phyloP scores from a whole-genome alignment of 2,329 filamentous ascomycete genomes.

The Thyridium curvatum region DNA sequence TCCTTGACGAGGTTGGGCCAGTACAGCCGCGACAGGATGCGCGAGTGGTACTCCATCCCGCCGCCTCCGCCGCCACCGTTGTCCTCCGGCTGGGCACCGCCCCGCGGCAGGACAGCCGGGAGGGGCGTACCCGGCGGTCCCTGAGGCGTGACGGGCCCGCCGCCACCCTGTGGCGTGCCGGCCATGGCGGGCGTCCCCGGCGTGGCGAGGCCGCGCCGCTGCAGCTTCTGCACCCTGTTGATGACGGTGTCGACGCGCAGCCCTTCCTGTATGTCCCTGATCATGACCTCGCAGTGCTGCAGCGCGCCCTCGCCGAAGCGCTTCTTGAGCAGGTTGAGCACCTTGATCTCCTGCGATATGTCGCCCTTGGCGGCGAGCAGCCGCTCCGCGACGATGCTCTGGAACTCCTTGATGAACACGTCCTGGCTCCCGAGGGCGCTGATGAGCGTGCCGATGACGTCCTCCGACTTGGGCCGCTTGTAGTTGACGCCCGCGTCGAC shows the following conservation, averaged over 20 bases:
- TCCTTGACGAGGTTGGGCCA: slow-evolving; percentile 80
- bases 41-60: slow-evolving; percentile 56
- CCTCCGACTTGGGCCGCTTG: slow-evolving; percentile 79
- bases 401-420: slow-evolving; percentile 89
- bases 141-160: not conserved
- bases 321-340: slow-evolving; percentile 80
- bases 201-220: slow-evolving; percentile 10
- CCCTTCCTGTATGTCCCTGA: slow-evolving; percentile 86
- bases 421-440: slow-evolving; percentile 84
- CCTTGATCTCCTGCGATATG: slow-evolving; percentile 61
- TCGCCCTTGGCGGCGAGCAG: slow-evolving; percentile 61
- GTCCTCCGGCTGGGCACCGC: not conserved
- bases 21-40: slow-evolving; percentile 86
- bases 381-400: slow-evolving; percentile 80
- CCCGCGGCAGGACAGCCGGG: not conserved
- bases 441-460: slow-evolving; percentile 85
- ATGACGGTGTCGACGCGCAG: slow-evolving; percentile 65
- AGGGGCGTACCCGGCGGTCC: not conserved
- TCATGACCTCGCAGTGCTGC: slow-evolving; percentile 95
- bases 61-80: slow-evolving; percentile 17
- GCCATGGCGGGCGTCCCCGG: slow-evolving; percentile 6
- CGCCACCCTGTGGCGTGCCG: not conserved
- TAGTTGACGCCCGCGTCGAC: slow-evolving; percentile 91
- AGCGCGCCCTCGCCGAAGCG: slow-evolving; percentile 80
- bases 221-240: slow-evolving; percentile 39